Evolutionary conservation across 2,329 filamentous ascomycete genomes (phyloP), one percentile per base, ranked within the genome.

Genomic region (Trichophyton equinum): DNA sequence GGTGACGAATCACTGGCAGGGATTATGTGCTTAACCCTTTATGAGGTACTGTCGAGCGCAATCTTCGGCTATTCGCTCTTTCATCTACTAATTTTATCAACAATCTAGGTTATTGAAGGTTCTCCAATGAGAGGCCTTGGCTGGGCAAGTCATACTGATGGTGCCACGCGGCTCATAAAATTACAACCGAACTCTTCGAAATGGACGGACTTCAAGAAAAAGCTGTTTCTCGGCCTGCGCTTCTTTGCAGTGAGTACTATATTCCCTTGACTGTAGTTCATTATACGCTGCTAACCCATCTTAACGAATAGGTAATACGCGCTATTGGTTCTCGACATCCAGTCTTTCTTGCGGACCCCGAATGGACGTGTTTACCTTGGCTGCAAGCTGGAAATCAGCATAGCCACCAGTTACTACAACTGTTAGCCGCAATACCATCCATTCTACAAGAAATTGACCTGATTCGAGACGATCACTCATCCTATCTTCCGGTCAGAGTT

Each of bases 121-220:
- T 51, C 58, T 9, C 38, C 58, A 4, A 36, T 60, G 58, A 60
- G 58, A 36, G 58, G 58, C 7, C 38, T 51, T 40, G 58, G 58
- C 6, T 60, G 58, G 58, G 30, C 58, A 51, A 60, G 44, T n/a
- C 58, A 60, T 33, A 53, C 38, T 33, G 58, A 51, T 7, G 58
- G 25, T 18, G 58, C 58, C 8, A 38, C 46, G 13, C 44, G 27
- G 20, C 53, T 60, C 8, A 60, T 60, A 7, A 9, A 15, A 30
- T 15, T 33, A 27, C 20, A 25, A 6, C 40, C 40, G 1, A 30
- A 20, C 9, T 33, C n/a, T 6, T 11, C 3, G 3, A 30, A 53
- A 13, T 51, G 44, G 25, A 51, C 58, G 2, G 18, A 38, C 4
- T 22, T 60, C 18, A 51, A 18, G 33, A 51, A 42, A 20, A 36